Base-by-base conservation (phyloP, 2,329 filamentous ascomycete genomes). In the Torrubiellomyces zombiae region DNA sequence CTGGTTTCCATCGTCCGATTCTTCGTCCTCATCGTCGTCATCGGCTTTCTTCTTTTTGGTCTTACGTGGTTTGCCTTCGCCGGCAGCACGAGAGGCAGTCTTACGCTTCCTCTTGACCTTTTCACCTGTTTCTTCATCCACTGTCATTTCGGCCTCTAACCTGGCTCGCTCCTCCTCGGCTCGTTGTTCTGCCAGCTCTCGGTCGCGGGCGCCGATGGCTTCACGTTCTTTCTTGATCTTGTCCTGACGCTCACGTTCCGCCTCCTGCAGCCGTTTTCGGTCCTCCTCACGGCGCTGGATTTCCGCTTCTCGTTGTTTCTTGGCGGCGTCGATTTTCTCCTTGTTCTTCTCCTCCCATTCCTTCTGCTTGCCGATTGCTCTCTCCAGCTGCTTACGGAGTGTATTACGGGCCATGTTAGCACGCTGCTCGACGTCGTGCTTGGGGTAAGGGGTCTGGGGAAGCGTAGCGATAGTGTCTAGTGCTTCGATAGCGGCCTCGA, bases 371-470 rank as follows among this genome's bases (percentile, higher is more conserved):
- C 81, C 74, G 23, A 86, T 69, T 4, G 80, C 77, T 40, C 83
- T 74, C 42, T 91, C 81, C 9, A 98, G 67, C 48, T 98, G 86
- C 40, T 81, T 83, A 35, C 80, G 76, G 55, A 93, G 81, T 1
- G 91, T 98, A 47, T 94, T 93, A 32, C 78, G 75, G 35, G 82
- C 85, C 89, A 98, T 98, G 60, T 81, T 92, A 21, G 89, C 86
- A 44, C 91, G 82, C 52, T 91, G 81, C 48, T 95, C 86, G 18
- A 98, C 70, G 38, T 94, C 82, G 31, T 77, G 67, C 39, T 81
- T 76, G 6, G 86, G 89, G 50, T 94, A 98, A 0, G 89, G 91
- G 4, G 89, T 68, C 30, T 69, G 60, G 1, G 68, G 66, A 31
- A 69, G 60, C 16, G 58, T 53, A 4, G 71, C 69, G 34, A 75